Evolutionary conservation across 805 yeast genomes (phyloP), one percentile per base, ranked within the genome.

Genomic region (Candida succiphila): DNA sequence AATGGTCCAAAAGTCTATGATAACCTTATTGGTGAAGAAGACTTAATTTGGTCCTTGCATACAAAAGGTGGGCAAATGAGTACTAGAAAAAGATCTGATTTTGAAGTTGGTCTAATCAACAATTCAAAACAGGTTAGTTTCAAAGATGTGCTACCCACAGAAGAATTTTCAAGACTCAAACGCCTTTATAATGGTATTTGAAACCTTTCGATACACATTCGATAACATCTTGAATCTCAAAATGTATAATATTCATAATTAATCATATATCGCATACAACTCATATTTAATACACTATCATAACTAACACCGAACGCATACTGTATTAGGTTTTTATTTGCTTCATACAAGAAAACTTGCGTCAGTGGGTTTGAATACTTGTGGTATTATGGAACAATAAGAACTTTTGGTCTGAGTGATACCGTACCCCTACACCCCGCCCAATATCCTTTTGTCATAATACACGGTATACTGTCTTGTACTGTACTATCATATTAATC

Each of bases 31-130:
- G 85, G 83, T 2, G 80, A 79, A 41, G 88, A 80, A 49, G 81
- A 75, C 38, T 53, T 80, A 37, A 75, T 80, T 21, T 64, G 72
- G 55, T 69, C 73, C 15, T 46, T 79, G 17, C 45, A 35, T 12
- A 63, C 72, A 49, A 61, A 72, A 32, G 82, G 79, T 4, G 63
- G 67, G 7, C 81, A 75, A 46, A 66, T 80, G 72, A 51, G 52
- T 22, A 43, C 56, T 4, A 59, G 59, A 29, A 54, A 58, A 32
- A 58, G 87, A 41, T 58, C 72, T 1, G 61, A 56, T 0, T 75
- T 70, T 61, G 88, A 80, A 45, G 50, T 59, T 18, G 61, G 58
- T 20, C 63, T 80, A 64, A 73, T 77, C 26, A 52, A 51, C 7
- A 60, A 59, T 31, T 45, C 46, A 5, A 61, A 56, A 24, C 63